These are phyloP conservation scores for Populus tomentosa DNA, from an alignment of 441 rosid genomes.

Conservation along the genomic window DNA sequence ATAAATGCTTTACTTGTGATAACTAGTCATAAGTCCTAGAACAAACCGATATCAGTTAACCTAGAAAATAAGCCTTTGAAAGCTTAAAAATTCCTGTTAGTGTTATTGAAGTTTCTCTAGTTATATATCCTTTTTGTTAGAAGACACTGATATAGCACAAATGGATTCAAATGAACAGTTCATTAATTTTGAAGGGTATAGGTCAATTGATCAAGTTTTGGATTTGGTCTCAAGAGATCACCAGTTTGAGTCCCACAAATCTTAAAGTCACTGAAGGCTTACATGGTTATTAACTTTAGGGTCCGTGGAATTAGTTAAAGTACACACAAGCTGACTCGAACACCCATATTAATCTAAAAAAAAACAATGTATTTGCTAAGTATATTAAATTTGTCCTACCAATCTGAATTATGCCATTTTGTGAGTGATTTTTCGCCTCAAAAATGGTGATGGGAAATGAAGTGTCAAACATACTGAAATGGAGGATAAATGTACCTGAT, in stretches of 20 bases:
- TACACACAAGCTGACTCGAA: too few species aligned
- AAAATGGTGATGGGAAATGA: constrained; percentile 18
- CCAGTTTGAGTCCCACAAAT: too few species aligned
- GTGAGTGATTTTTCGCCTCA: neutral
- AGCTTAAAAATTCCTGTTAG: neutral
- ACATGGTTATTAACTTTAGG: too few species aligned
- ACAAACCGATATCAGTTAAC: neutral
- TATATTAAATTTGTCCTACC: neutral
- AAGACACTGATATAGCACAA: neutral
- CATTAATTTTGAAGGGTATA: too few species aligned
- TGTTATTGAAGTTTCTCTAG: neutral
- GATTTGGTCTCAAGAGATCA: too few species aligned
- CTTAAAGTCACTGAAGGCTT: too few species aligned
- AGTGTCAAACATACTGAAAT: constrained; percentile 33
- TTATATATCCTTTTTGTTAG: neutral
- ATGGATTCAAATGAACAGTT: neutral
- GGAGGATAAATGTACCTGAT: constrained; percentile 43
- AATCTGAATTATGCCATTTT: neutral
- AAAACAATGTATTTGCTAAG: too few species aligned
- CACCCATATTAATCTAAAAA: too few species aligned
- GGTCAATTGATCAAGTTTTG: rapidly evolving
- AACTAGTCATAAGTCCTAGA: neutral
- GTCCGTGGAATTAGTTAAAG: too few species aligned
- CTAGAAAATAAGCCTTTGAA: neutral
- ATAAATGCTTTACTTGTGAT: neutral